These are phyloP conservation scores for Eleusine coracana DNA, from an alignment of 176 grass and related monocot species.

Conservation along the genomic window DNA sequence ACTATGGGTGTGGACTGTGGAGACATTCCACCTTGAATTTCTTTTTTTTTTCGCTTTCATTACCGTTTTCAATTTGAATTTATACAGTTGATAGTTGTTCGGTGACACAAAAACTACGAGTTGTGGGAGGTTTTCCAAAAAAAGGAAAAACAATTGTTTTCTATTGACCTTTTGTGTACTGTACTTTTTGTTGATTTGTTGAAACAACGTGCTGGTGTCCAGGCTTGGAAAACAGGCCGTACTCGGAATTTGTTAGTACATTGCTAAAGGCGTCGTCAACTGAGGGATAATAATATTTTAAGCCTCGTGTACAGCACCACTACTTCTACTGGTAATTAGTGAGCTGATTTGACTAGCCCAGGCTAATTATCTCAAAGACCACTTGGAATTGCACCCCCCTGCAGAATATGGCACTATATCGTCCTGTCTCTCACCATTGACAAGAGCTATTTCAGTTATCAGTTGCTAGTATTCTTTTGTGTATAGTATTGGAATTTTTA, in stretches of 20 bases:
- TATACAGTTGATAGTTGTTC: not conserved
- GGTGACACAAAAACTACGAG: conserved; percentile 24
- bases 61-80: not conserved
- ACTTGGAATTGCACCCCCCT: not conserved
- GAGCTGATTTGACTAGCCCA: conserved; percentile 8
- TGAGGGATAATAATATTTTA: too few species aligned
- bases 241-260: not conserved
- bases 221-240: not conserved
- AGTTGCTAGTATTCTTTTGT: not conserved
- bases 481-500: not conserved
- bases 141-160: not conserved
- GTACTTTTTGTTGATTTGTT: conserved; percentile 14
- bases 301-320: too few species aligned
- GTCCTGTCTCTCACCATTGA: not conserved
- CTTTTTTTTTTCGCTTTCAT: not conserved
- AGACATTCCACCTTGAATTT: not conserved
- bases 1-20: not conserved
- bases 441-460: not conserved
- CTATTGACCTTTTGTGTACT: conserved; percentile 27
- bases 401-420: not conserved
- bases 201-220: conserved; percentile 28
- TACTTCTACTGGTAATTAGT: not conserved
- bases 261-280: not conserved
- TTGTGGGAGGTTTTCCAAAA: not conserved
- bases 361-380: not conserved